Base-by-base conservation (phyloP, 1,284 basidiomycete species). In the Leccinum pallidistipes region DNA sequence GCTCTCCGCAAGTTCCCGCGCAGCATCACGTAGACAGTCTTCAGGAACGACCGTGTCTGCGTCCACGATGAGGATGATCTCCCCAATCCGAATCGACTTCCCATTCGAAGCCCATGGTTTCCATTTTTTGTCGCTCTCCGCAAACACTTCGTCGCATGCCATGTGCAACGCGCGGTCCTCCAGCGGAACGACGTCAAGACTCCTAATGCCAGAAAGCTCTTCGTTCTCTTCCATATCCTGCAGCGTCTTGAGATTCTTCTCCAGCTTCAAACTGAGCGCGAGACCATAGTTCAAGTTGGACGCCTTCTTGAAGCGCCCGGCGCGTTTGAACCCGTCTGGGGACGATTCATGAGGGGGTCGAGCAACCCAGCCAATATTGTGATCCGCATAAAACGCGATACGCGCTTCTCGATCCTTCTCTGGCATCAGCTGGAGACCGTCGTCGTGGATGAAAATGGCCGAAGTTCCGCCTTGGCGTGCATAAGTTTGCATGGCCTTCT, bases 241-340 rank as follows among this genome's bases (percentile, higher is more conserved):
- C n/a, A 88, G 76, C 7, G 65, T 76, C 31, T 76, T 70, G 34
- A 94, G 85, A 67, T 92, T 84, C 70, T 86, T 73, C 77, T 51
- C 78, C 67, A 60, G 90, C 84, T 67, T 90, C 83, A 61, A 21
- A 49, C 89, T 91, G n/a, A 94, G 80, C 34, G 78, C 78, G 16
- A 92, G 83, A 1, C 84, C 91, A 70, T 91, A 94, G 76, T 95
- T 95, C 86, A 95, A 88, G 74, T 95, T 95, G 2, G 86, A 88
- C 0, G 91, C 92, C 73, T 95, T 95, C 81, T 95, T 94, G 84
- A 94, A 95, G 27, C 91, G 85, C 56, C 93, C 93, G 3, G 90
- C 88, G 56, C 94, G 90, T 57, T 87, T 81, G 80, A 86, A 94
- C 0, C 90, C 91, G 9, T 21, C 58, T 5, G 58, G 49, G 14